Base-by-base conservation (phyloP, 495 filamentous ascomycete genomes). In the Penicillium angulare region DNA sequence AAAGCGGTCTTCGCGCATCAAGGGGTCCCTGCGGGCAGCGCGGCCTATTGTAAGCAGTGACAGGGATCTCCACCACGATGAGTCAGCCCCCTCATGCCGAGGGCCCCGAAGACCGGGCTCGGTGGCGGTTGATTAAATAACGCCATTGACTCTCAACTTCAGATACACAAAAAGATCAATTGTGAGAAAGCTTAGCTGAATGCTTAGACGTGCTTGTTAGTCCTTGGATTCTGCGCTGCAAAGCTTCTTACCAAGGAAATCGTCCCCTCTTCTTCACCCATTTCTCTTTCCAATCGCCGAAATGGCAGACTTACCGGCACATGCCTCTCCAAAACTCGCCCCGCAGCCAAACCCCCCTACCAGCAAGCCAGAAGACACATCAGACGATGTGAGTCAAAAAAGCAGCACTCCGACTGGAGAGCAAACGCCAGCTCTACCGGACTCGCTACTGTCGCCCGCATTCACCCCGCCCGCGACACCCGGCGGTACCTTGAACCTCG, bases 391-490 rank as follows among this genome's bases (percentile, higher is more conserved):
- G 7, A 65, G 57, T 38, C 56, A 65, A 26, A 45, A 56, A 24
- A 59, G 55, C 44, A 52, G 56, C 31, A 38, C 61, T 29, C 56
- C 49, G 22, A 56, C 43, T 44, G 58, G 43, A 43, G 58, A 49
- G 59, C 61, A 55, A 36, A 73, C 74, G 22, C 65, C 75, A 38
- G 64, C 71, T 24, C 53, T 79, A 7, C 80, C 79, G 1, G 72
- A 68, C 6, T 77, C 71, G 7, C 74, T 90, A 24, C 70, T 93
- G 20, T 88, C 84, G 34, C 89, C 89, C 0, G 82, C 83, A 36
- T 90, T 92, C 66, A 92, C 89, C 17, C 89, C 89, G 5, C 88
- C 88, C 16, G 66, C 72, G n/a, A 82, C 82, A 4, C 89, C 88
- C 1, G 87, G 87, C 1, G 84, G 85, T 4, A 81, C 79, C 43